phyloP scores from a whole-genome alignment of 192 early-diverging fungal species.

The Coemansia sp. region DNA sequence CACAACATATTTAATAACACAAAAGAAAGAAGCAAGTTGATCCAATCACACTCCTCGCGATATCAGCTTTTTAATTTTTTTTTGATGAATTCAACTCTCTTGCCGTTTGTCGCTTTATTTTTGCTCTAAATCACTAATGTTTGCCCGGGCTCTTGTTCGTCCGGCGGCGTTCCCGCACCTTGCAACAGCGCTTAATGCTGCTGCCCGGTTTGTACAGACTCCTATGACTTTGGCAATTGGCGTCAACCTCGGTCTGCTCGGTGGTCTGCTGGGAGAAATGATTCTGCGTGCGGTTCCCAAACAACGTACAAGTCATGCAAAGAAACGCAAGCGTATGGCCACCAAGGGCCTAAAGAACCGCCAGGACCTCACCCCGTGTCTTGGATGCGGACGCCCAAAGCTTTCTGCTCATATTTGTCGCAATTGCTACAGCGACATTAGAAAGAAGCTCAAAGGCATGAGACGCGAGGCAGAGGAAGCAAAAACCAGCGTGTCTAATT shows the following conservation, averaged over 20 bases:
- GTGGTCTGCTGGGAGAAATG: constrained; percentile 56
- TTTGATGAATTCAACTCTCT: neutral
- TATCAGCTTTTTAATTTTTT: neutral
- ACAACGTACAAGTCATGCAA: constrained; percentile 89
- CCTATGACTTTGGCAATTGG: constrained; percentile 21
- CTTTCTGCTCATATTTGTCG: constrained; percentile 76
- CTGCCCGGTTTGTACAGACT: constrained; percentile 11
- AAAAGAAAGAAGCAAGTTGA: too few species aligned
- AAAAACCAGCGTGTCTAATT: neutral
- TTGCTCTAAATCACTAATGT: constrained; percentile 6
- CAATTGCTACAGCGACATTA: constrained; percentile 72
- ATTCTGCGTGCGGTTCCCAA: constrained; percentile 86
- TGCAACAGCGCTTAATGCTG: constrained; percentile 10
- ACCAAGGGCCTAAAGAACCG: constrained; percentile 75
- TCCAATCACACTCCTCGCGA: too few species aligned
- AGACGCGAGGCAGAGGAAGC: constrained; percentile 20
- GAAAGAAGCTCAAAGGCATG: constrained; percentile 45
- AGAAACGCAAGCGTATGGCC: constrained; percentile 81
- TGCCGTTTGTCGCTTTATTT: neutral
- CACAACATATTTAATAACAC: neutral
- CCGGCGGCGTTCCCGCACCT: constrained; percentile 22
- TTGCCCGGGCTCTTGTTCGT: constrained; percentile 26
- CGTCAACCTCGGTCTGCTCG: constrained; percentile 33
- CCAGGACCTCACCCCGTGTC: constrained; percentile 70
- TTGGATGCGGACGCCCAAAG: constrained; percentile 72